Base-by-base conservation (phyloP, 129 eudicot genomes). In the Saussurea involucrata region DNA sequence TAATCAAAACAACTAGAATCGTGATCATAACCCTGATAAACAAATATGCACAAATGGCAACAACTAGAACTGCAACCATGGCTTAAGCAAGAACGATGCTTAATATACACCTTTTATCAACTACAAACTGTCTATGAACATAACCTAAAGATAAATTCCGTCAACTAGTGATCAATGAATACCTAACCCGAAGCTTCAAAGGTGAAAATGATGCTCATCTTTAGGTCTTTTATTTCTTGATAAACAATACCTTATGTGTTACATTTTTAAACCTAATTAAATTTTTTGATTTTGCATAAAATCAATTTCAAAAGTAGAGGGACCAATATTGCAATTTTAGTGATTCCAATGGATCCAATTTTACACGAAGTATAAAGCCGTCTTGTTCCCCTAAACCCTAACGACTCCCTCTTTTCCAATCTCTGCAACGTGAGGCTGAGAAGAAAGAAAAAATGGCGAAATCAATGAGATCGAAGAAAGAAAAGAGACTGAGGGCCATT, bases 401-500 rank as follows among this genome's bases (percentile, higher is more conserved):
- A 63, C 36, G 4, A 61, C 8, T 12, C 73, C 6, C 13, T 28
- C 27, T 27, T 63, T 1, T 20, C 27, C 12, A 65, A 66, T 60
- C 78, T 73, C 36, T 28, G 74, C 74, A 15, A 17, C 61, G 3
- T 8, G 49, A 34, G 49, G 72, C 40, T 22, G 42, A 24, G 20
- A 65, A 4, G 17, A 4, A 11, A 63, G 28, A 5, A 46, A 69
- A 82, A 24, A 94, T 94, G 98, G 98, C 93, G 86, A 94, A 94
- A 71, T 94, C 98, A 12, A 68, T 94, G 86, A 87, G 98, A 85
- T 94, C 91, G 32, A 91, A 91, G 89, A 88, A 84, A 68, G 93
- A 86, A 80, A 94, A 94, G 86, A 84, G 97, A 83, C 68, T 91
- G 49, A 81, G 96, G 71, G 93, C 98, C 13, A 87, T 91, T 3